These are phyloP conservation scores for Yamagishiella unicocca DNA, from an alignment of 139 green algal species.

Conservation along the genomic window DNA sequence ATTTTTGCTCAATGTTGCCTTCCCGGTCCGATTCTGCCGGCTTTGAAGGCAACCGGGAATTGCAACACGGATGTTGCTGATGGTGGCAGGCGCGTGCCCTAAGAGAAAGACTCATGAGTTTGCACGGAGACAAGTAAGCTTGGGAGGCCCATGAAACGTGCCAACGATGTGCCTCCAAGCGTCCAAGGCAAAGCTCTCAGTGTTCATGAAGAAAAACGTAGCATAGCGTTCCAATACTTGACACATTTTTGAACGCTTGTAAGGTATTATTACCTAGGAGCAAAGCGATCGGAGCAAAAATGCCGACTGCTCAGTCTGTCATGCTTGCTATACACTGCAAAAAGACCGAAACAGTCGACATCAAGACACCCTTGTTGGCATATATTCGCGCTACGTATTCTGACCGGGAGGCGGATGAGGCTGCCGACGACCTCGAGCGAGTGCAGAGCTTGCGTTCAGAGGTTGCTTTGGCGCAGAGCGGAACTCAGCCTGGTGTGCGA, in stretches of 20 bases:
- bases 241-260: background rate
- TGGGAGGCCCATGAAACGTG: background rate
- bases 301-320: conserved; percentile 54
- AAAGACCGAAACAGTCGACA: conserved; percentile 77
- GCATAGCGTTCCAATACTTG: no score
- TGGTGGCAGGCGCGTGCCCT: background rate
- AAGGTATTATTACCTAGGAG: background rate
- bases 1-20: conserved; percentile 53
- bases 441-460: conserved; percentile 74
- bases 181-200: background rate
- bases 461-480: conserved; percentile 56
- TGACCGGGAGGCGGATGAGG: conserved; percentile 70
- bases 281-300: background rate
- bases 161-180: background rate
- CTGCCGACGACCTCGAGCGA: conserved; percentile 75
- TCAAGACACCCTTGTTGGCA: conserved; percentile 73
- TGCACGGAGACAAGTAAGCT: background rate
- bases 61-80: background rate
- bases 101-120: background rate
- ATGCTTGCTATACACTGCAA: conserved; percentile 88
- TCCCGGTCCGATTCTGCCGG: no score
- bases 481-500: conserved; percentile 53
- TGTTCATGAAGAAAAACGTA: no score
- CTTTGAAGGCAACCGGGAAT: no score
- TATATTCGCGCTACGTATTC: conserved; percentile 81